These are phyloP conservation scores for Aegilops longissima DNA, from an alignment of 176 grass and related monocot species.

Conservation along the genomic window DNA sequence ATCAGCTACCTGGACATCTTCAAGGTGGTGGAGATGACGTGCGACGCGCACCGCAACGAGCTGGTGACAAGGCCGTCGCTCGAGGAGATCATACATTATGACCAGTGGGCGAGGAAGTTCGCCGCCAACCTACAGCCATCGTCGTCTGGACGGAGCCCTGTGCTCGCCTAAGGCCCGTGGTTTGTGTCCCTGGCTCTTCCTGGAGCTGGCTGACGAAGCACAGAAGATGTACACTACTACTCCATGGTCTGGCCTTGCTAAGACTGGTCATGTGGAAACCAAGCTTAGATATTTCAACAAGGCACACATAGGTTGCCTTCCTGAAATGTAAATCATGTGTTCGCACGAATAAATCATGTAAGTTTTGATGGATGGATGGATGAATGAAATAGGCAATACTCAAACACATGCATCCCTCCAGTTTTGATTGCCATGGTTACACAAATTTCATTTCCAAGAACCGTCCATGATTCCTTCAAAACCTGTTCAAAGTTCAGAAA, in stretches of 20 bases:
- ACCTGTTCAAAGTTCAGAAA: too few species aligned
- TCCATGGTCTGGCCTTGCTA: not conserved
- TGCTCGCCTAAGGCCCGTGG: conserved; percentile 38
- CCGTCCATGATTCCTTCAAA: too few species aligned
- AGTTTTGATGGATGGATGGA: conserved; percentile 1
- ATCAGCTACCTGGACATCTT: conserved; percentile 95
- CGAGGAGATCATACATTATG: conserved; percentile 91
- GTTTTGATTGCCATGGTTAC: not conserved
- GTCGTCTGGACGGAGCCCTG: conserved; percentile 61
- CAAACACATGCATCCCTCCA: not conserved
- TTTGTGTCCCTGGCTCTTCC: not conserved
- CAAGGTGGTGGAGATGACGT: conserved; percentile 87
- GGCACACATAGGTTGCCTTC: not conserved
- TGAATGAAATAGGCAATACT: not conserved
- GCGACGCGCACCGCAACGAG: conserved; percentile 74
- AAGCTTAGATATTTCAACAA: conserved; percentile 15
- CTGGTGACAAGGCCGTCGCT: conserved; percentile 67
- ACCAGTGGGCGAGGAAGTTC: conserved; percentile 84
- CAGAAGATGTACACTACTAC: conserved; percentile 1
- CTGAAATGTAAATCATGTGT: conserved; percentile 30
- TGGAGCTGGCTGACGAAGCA: not conserved
- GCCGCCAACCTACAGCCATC: conserved; percentile 60
- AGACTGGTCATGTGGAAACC: not conserved
- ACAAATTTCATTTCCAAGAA: too few species aligned
- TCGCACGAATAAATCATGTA: conserved; percentile 29